A percentile compares a stretch with the other conserved stretches of the same genome.
These are phyloP conservation scores for Candida michaelii DNA, from an alignment of 805 yeast species.

Conservation along the genomic window DNA sequence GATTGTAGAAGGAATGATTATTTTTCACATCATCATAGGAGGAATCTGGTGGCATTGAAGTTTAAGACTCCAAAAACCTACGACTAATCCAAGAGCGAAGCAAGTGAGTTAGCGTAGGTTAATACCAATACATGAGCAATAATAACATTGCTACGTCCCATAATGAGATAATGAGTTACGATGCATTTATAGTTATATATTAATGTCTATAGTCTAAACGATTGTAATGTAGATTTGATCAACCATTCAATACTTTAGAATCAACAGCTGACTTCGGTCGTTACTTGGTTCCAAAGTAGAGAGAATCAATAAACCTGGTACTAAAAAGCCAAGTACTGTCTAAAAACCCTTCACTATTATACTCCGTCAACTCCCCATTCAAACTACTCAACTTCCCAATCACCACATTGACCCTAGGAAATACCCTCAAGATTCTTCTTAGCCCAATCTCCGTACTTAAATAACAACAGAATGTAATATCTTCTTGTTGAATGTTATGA, in stretches of 20 bases:
- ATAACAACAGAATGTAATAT: conserved; percentile 69
- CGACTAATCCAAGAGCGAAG: too few species aligned
- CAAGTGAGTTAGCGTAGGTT: too few species aligned
- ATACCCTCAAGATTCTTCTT: conserved; percentile 70
- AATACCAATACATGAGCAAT: too few species aligned
- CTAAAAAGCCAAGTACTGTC: conserved; percentile 61
- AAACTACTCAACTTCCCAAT: conserved; percentile 62
- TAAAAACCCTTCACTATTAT: conserved; percentile 39
- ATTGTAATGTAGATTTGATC: too few species aligned
- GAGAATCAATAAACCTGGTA: conserved; percentile 68
- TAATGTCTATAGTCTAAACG: too few species aligned
- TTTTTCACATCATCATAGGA: conserved; percentile 33
- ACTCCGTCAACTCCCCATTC: conserved; percentile 21
- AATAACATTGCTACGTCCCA: too few species aligned
- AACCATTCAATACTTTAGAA: too few species aligned
- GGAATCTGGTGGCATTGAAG: conserved; percentile 48
- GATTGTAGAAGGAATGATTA: not conserved
- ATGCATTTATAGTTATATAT: too few species aligned
- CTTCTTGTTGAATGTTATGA: conserved; percentile 62
- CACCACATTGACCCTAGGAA: conserved; percentile 65
- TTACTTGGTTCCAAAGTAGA: conserved; percentile 67
- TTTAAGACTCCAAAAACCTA: conserved; percentile 37
- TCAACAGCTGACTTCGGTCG: too few species aligned
- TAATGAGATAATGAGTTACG: too few species aligned
- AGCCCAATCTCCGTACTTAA: conserved; percentile 79